Conservation (phyloP, 768 basidiomycete genomes). For the Xerocomellus amylosporus region DNA sequence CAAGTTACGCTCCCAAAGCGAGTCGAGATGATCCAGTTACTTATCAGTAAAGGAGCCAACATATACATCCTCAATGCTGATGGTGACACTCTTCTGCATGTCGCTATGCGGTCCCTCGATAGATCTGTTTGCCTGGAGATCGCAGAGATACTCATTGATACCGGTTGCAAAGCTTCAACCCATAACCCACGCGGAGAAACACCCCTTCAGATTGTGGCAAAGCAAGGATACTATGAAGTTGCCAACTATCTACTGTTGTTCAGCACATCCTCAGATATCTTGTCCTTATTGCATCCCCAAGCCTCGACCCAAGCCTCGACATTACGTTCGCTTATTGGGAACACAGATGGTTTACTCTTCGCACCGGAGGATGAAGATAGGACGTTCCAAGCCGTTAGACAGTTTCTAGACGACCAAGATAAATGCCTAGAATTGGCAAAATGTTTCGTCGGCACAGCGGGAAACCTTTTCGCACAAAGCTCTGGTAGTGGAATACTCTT, state of each 20-base stretch:
- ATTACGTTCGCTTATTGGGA: neutral
- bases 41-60: neutral
- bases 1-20: neutral
- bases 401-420: neutral
- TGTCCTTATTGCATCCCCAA: neutral
- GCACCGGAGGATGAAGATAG: neutral
- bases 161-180: neutral
- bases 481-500: neutral
- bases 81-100: constrained; percentile 2
- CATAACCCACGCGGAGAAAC: neutral
- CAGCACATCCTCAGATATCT: neutral
- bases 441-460: neutral
- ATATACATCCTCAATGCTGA: neutral
- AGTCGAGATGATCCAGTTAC: neutral
- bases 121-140: neutral
- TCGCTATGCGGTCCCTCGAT: neutral
- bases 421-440: neutral
- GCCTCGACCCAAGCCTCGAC: neutral
- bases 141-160: neutral
- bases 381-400: neutral
- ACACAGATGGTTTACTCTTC: too few relatives aligned
- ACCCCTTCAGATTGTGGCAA: neutral
- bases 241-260: neutral
- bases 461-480: neutral
- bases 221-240: neutral